These are phyloP conservation scores for Boletus huronensis DNA, from an alignment of 768 basidiomycete genomes.

Conservation along the genomic window DNA sequence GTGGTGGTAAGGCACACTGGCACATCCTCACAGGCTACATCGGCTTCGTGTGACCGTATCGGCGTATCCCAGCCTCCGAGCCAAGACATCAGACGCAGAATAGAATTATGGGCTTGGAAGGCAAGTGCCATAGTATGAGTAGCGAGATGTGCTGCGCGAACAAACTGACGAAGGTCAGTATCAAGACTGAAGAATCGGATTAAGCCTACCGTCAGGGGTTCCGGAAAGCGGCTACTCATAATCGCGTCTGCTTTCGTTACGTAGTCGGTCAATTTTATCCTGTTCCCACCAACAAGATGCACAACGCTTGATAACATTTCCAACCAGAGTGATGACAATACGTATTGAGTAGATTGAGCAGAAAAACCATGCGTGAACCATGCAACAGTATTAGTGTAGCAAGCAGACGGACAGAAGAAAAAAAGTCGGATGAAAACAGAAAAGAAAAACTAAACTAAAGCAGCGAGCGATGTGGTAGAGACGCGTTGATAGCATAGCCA, in stretches of 20 bases:
- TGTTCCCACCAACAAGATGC: not conserved
- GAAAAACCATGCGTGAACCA: slow-evolving; percentile 17
- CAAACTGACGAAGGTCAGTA: not conserved
- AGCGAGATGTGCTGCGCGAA: not conserved
- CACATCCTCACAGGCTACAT: not conserved
- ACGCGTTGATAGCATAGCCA: slow-evolving; percentile 10
- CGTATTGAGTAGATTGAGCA: slow-evolving; percentile 28
- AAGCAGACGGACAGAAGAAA: slow-evolving; percentile 1
- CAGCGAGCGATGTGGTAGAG: slow-evolving; percentile 1
- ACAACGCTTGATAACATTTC: slow-evolving; percentile 10
- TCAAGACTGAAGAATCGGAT: too few species aligned
- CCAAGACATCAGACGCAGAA: not conserved
- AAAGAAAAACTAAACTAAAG: not conserved
- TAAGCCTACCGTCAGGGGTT: too few species aligned
- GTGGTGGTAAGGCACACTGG: not conserved
- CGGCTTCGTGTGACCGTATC: not conserved
- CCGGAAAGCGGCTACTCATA: too few species aligned
- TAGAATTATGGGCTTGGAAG: too few species aligned
- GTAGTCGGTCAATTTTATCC: too few species aligned
- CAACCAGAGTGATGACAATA: slow-evolving; percentile 18
- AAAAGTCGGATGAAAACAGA: not conserved
- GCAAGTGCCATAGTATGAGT: not conserved
- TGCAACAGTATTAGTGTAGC: slow-evolving; percentile 23
- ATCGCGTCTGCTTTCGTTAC: not conserved
- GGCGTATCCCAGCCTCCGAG: too few species aligned